phyloP scores from a whole-genome alignment of 768 basidiomycete genomes.

The Wakefieldia striispora region DNA sequence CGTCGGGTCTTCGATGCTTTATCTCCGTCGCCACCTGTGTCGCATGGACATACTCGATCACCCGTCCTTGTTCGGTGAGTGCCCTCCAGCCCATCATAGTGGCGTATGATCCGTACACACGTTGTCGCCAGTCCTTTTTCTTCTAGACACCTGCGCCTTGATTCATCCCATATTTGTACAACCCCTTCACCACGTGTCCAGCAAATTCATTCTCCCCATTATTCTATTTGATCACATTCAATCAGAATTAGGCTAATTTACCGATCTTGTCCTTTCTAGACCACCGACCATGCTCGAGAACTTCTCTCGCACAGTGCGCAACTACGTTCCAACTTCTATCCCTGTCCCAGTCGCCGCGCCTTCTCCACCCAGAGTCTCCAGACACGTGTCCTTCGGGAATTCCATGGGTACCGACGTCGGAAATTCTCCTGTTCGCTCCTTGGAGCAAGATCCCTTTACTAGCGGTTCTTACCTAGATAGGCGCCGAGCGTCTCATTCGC shows the following conservation, averaged over 20 bases:
- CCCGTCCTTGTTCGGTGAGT: slow-evolving; percentile 33
- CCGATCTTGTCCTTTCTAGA: slow-evolving; percentile 31
- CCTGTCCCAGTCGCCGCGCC: slow-evolving; percentile 47
- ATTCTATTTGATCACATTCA: background rate
- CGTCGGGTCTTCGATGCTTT: slow-evolving; percentile 10
- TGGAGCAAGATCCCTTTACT: slow-evolving; percentile 10
- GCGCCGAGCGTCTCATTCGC: slow-evolving; percentile 6
- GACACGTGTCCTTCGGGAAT: slow-evolving; percentile 46
- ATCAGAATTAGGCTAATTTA: background rate
- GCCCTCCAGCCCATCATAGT: background rate
- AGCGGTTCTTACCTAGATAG: slow-evolving; percentile 10
- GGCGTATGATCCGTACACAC: slow-evolving; percentile 2
- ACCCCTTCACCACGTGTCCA: slow-evolving; percentile 11
- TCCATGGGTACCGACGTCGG: slow-evolving; percentile 34
- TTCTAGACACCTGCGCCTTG: slow-evolving; percentile 1
- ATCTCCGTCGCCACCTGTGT: slow-evolving; percentile 11
- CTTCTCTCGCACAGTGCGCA: slow-evolving; percentile 51
- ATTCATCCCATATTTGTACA: slow-evolving; percentile 12
- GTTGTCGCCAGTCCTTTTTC: slow-evolving; percentile 14
- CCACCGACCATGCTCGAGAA: slow-evolving; percentile 49
- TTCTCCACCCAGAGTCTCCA: slow-evolving; percentile 48
- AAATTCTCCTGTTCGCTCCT: slow-evolving; percentile 6
- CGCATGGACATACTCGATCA: slow-evolving; percentile 29
- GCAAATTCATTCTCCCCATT: background rate
- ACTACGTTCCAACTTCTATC: slow-evolving; percentile 53